Evolutionary conservation across 2,329 filamentous ascomycete species (phyloP).

Genomic region (Ophiocordyceps australis): DNA sequence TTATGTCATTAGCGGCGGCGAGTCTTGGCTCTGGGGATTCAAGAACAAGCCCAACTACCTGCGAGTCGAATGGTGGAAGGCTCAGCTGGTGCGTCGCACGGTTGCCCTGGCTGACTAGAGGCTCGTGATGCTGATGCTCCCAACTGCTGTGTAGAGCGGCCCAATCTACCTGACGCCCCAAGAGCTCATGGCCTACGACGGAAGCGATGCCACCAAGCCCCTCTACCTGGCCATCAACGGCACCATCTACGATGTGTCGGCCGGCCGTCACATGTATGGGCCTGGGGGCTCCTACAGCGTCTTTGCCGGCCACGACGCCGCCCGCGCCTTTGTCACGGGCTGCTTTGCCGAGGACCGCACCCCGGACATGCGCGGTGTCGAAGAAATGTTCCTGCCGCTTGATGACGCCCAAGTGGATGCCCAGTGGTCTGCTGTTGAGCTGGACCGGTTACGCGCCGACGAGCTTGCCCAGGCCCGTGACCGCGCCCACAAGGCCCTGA

Average conservation of each 20-base stretch:
- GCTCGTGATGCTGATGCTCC: no score
- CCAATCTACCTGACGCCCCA: constrained; percentile 56
- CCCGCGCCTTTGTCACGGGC: constrained; percentile 77
- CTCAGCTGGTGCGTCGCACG: constrained; percentile 40
- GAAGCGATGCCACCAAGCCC: constrained; percentile 53
- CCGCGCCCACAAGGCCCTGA: constrained; percentile 47
- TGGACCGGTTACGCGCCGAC: constrained; percentile 32
- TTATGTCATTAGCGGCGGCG: constrained; percentile 56
- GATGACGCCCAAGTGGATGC: constrained; percentile 44
- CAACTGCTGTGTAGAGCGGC: constrained; percentile 18
- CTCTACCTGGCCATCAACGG: constrained; percentile 85
- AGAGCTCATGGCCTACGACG: constrained; percentile 61
- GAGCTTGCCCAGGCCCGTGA: constrained; percentile 48
- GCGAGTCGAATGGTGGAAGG: constrained; percentile 36
- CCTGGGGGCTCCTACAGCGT: constrained; percentile 73
- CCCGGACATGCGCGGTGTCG: constrained; percentile 69
- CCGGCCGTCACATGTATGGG: constrained; percentile 52
- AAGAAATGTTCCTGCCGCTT: constrained; percentile 61
- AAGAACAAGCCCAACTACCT: constrained; percentile 44
- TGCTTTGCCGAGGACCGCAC: constrained; percentile 80
- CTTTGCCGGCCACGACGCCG: constrained; percentile 76
- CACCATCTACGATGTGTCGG: constrained; percentile 69
- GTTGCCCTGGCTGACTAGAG: no score
- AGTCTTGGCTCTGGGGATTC: constrained; percentile 50
- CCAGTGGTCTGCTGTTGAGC: constrained; percentile 33